Evolutionary conservation across 139 green algal genomes (phyloP).

Genomic region (Gonium pectorale): DNA sequence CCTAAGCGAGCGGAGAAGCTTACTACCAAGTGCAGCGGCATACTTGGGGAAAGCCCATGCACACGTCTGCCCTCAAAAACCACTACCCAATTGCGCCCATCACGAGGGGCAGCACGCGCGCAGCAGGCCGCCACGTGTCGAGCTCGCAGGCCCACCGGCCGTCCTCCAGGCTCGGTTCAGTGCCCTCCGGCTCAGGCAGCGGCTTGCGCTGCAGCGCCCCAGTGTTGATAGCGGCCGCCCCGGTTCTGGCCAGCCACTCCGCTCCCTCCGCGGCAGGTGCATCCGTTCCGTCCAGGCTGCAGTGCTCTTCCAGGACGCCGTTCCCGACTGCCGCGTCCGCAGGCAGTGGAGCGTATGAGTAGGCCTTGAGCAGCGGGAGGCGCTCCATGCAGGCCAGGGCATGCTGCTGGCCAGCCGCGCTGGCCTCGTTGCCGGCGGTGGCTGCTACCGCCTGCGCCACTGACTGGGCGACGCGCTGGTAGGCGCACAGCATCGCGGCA

Average conservation of each 20-base stretch:
- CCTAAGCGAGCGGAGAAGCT: too few relatives aligned
- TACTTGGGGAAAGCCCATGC: too few relatives aligned
- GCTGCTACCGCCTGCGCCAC: neutral
- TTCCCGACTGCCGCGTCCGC: neutral
- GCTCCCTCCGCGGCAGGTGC: neutral
- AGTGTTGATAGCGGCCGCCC: neutral
- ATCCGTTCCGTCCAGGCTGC: neutral
- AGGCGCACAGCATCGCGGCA: slow-evolving; percentile 24
- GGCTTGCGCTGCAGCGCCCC: neutral
- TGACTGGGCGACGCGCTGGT: slow-evolving; percentile 1
- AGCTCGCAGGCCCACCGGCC: slow-evolving; percentile 17
- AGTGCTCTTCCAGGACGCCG: neutral
- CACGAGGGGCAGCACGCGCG: slow-evolving; percentile 23
- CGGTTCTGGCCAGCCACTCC: neutral
- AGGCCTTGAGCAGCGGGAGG: neutral
- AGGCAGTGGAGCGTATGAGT: neutral
- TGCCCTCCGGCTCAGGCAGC: neutral
- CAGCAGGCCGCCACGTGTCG: slow-evolving; percentile 17
- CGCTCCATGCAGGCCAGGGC: slow-evolving; percentile 10
- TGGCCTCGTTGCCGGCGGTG: neutral
- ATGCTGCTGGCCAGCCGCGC: slow-evolving; percentile 7
- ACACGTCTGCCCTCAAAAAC: too few relatives aligned
- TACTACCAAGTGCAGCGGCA: too few relatives aligned
- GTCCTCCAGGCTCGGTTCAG: slow-evolving; percentile 10
- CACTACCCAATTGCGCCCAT: slow-evolving; percentile 11